Evolutionary conservation across 1,139 yeast genomes (phyloP), one percentile per base, ranked within the genome.

Genomic region (Kodamaea plutei): DNA sequence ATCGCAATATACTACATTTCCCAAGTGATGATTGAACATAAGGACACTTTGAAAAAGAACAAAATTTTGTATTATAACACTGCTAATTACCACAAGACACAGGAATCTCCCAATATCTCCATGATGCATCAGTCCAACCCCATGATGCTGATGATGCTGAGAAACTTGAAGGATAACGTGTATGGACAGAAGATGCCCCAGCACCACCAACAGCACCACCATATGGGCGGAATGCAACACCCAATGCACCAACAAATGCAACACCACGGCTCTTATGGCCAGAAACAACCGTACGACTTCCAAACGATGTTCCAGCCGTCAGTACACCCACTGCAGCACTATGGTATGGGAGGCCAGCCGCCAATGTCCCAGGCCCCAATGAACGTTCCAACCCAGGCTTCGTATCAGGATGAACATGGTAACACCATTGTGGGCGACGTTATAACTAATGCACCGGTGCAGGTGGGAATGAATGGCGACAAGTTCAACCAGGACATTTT

Each of bases 1-100:
- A 83, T 84, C 44, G 96, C 96, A 6, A 67, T 81, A 1, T 84
- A 79, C 52, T 81, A 81, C 49, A 70, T 85, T 35, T 76, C 84
- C 2, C 80, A 78, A 50, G 80, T 83, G 6, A 64, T 81, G 34
- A 54, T 76, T 37, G 83, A 78, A 41, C 80, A 76, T 49, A 71
- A 72, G 39, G 77, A 73, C 33, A 15, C 27, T 10, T 61, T 74
- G 36, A 73, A 69, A 38, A 64, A 68, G 43, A 60, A 63, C 47
- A 65, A 78, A 50, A 58, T 77, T 39, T 58, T 80, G 2, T 79
- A 66, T 47, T 82, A 82, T 52, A 79, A 79, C 46, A 88, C 89
- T 4, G 79, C 79, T 3, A 73, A 70, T 42, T 61, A 56, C 36
- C 64, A 60, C 32, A 69, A 54, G 33, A 24, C 33, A 17, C 38